These are phyloP conservation scores for Eucalyptus curtisii DNA, from an alignment of 345 rosid species.

Conservation along the genomic window DNA sequence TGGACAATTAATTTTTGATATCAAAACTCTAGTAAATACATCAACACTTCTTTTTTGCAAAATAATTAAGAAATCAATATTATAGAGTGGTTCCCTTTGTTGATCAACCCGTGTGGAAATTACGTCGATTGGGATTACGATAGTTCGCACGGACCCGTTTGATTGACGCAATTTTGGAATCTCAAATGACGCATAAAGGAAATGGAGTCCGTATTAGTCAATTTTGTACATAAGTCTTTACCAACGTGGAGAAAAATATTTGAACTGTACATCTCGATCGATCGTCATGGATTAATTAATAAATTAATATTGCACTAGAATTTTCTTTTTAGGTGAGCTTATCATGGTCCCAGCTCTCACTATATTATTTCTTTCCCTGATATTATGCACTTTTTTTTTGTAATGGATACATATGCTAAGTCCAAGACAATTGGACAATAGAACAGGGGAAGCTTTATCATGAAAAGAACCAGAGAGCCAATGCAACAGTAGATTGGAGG, in stretches of 20 bases:
- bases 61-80: background rate
- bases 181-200: background rate
- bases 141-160: accelerated
- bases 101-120: background rate
- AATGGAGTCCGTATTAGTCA: background rate
- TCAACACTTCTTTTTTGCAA: background rate
- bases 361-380: background rate
- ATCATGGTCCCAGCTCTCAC: background rate
- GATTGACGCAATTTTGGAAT: background rate
- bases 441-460: background rate
- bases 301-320: background rate
- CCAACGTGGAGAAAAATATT: background rate
- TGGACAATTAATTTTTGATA: background rate
- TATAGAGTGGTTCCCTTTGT: background rate
- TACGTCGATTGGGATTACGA: background rate
- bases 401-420: background rate
- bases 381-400: background rate
- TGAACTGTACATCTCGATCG: background rate
- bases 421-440: background rate
- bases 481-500: background rate
- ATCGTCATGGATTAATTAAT: background rate
- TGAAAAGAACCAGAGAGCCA: background rate
- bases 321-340: background rate
- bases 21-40: background rate
- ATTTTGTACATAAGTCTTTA: background rate